A percentile compares a stretch with the other conserved stretches of the same genome.
Evolutionary conservation across 768 basidiomycete genomes (phyloP).

Genomic region (Phylloporus arenicola): DNA sequence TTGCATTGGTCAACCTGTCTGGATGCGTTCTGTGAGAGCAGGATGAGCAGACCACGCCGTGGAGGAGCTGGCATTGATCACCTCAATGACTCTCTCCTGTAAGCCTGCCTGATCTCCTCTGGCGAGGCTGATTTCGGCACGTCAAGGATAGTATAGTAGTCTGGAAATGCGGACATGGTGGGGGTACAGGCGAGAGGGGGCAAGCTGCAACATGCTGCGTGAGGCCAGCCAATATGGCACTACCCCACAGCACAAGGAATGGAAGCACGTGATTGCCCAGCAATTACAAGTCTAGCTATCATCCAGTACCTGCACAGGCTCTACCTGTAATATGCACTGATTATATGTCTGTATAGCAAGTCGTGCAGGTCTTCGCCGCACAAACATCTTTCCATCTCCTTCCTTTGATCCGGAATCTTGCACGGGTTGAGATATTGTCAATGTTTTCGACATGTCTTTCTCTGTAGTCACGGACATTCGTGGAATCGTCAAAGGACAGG

Average conservation of each 20-base stretch:
- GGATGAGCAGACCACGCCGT: constrained; percentile 9
- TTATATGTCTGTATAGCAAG: constrained; percentile 17
- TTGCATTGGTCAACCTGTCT: constrained; percentile 70
- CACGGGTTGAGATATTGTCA: constrained; percentile 21
- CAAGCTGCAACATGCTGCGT: constrained; percentile 9
- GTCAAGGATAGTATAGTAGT: constrained; percentile 67
- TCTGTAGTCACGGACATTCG: constrained; percentile 15
- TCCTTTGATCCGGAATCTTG: constrained; percentile 24
- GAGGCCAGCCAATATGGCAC: background rate
- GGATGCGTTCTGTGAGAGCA: constrained; percentile 69
- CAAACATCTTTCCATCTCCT: constrained; percentile 22
- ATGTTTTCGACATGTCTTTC: constrained; percentile 21
- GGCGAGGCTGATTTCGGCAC: constrained; percentile 52
- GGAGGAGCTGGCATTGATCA: constrained; percentile 16
- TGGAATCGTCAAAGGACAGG: constrained; percentile 17
- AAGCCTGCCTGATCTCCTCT: constrained; percentile 72
- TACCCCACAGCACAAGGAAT: background rate
- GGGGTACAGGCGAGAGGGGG: constrained; percentile 11
- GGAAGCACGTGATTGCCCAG: constrained; percentile 18
- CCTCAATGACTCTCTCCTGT: constrained; percentile 77
- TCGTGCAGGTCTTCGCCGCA: constrained; percentile 44
- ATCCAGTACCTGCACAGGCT: constrained; percentile 8
- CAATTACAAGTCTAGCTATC: constrained; percentile 13
- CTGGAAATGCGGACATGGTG: constrained; percentile 70
- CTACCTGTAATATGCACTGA: constrained; percentile 1